phyloP scores from a whole-genome alignment of 2,329 filamentous ascomycete genomes.

The Fusarium mangiferae region DNA sequence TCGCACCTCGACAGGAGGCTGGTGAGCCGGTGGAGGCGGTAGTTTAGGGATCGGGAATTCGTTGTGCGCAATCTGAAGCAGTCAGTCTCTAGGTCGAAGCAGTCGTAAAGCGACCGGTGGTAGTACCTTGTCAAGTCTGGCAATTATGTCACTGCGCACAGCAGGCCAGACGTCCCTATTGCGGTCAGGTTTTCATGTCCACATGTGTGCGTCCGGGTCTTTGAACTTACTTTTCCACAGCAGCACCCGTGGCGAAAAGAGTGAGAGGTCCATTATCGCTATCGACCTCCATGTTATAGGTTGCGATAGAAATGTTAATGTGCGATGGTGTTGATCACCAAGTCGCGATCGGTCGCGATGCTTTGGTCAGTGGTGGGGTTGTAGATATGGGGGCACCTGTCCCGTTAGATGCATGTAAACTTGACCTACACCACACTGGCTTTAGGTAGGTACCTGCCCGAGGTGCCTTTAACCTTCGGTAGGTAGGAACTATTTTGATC shows the following conservation, averaged over 20 bases:
- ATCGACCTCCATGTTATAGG: constrained; percentile 64
- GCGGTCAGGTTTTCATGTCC: constrained; percentile 36
- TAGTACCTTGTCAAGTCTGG: constrained; percentile 72
- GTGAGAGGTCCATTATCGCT: constrained; percentile 61
- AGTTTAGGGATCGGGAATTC: constrained; percentile 78
- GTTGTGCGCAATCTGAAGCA: constrained; percentile 73
- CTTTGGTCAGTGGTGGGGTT: constrained; percentile 41
- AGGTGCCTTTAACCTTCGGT: neutral
- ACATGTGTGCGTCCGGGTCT: constrained; percentile 9
- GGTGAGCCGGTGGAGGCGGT: constrained; percentile 56
- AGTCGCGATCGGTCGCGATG: constrained; percentile 18
- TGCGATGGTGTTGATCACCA: constrained; percentile 20
- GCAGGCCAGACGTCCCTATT: constrained; percentile 75
- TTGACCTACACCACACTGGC: neutral
- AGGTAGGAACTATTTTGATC: neutral
- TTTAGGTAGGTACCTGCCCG: neutral
- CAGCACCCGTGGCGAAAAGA: constrained; percentile 61
- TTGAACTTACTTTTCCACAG: constrained; percentile 64
- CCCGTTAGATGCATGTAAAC: constrained; percentile 44
- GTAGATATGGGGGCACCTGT: constrained; percentile 41
- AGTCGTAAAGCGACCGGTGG: neutral
- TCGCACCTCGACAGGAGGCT: constrained; percentile 54
- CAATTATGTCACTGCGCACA: constrained; percentile 72
- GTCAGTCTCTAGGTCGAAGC: neutral
- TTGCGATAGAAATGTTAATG: constrained; percentile 23